Conservation (phyloP, 2,329 filamentous ascomycete species). For the Ophiostoma fasciatum region DNA sequence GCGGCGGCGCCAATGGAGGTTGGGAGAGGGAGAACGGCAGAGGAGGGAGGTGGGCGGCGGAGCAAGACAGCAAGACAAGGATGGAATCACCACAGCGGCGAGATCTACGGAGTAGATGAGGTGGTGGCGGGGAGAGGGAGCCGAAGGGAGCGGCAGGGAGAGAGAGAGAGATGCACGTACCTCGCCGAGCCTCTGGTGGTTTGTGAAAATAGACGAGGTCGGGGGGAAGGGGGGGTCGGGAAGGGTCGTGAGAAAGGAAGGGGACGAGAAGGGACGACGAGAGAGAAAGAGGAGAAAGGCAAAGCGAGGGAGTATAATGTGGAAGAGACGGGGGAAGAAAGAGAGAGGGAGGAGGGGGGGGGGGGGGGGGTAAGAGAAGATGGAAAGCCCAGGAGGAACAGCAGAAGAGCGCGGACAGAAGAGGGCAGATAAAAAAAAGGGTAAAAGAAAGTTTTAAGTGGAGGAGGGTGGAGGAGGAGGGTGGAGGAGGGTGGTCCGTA, state of each 20-base stretch:
- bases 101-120: no score
- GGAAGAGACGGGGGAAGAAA: background rate
- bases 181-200: no score
- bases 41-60: background rate
- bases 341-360: background rate
- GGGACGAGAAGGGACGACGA: background rate
- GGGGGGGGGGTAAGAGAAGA: conserved; percentile 11
- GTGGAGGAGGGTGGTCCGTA: conserved; percentile 4
- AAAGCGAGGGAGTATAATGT: no score
- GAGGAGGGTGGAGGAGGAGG: conserved; percentile 5
- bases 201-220: conserved; percentile 1
- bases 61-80: background rate
- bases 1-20: background rate
- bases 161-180: background rate
- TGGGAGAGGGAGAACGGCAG: background rate
- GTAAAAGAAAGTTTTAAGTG: conserved; percentile 9
- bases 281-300: background rate
- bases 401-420: conserved; percentile 4
- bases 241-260: background rate
- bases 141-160: background rate
- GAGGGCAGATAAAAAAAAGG: conserved; percentile 11
- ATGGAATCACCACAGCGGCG: no score
- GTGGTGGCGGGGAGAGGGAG: background rate
- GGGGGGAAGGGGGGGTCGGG: background rate
- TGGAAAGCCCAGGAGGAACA: conserved; percentile 13